These are phyloP conservation scores for Colletotrichum liriopes DNA, from an alignment of 2,329 filamentous ascomycete genomes.

Conservation along the genomic window DNA sequence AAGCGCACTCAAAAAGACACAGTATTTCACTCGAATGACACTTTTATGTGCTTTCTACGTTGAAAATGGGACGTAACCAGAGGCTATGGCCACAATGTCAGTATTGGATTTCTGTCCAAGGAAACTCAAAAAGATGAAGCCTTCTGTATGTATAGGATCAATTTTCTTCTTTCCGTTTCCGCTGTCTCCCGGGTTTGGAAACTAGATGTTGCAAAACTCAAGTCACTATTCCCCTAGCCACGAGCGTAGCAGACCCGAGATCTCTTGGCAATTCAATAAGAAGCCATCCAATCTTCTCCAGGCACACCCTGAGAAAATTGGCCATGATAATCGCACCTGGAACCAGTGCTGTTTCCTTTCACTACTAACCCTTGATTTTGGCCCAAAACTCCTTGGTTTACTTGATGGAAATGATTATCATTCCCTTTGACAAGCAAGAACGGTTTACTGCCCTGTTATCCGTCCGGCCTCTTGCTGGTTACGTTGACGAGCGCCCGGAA, in stretches of 20 bases:
- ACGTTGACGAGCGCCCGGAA: background rate
- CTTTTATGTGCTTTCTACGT: background rate
- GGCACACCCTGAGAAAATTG: no score
- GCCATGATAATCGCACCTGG: no score
- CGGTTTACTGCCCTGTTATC: background rate
- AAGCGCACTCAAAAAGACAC: constrained; percentile 7
- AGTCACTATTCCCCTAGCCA: no score
- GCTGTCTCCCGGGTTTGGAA: background rate
- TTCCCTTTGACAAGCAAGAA: background rate
- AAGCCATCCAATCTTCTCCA: no score
- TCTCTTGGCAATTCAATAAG: no score
- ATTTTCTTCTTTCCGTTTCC: background rate
- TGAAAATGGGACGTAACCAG: background rate
- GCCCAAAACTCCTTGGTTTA: background rate
- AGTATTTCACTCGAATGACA: background rate
- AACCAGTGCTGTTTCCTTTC: no score
- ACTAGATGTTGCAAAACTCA: background rate
- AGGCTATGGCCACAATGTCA: background rate
- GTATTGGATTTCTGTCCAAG: no score
- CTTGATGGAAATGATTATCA: background rate
- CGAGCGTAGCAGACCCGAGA: no score
- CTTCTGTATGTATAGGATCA: background rate
- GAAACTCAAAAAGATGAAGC: background rate
- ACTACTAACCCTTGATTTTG: background rate
- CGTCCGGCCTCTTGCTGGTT: background rate